Conservation (phyloP, 164 flowering plant genomes). For the Buxus sempervirens region DNA sequence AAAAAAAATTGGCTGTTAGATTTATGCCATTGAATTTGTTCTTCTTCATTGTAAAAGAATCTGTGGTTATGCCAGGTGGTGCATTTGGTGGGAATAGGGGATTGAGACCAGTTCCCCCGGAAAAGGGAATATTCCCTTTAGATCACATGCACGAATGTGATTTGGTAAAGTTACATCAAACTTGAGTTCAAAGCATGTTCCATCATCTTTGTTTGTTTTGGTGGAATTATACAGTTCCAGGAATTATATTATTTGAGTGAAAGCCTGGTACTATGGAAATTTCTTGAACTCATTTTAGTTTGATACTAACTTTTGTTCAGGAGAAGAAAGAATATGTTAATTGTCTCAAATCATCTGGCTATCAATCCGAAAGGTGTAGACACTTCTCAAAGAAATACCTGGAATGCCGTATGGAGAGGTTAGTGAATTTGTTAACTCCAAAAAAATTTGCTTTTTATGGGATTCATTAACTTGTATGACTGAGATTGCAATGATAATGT, state of each 20-base stretch:
- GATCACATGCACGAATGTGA: constrained; percentile 91
- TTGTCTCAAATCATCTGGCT: constrained; percentile 71
- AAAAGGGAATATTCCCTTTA: constrained; percentile 90
- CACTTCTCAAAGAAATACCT: constrained; percentile 73
- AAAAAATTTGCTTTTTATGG: too few species aligned
- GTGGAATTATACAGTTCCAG: neutral
- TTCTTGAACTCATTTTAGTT: neutral
- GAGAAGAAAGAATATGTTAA: constrained; percentile 80
- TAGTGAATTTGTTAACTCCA: constrained; percentile 11
- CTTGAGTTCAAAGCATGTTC: neutral
- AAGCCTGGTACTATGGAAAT: neutral
- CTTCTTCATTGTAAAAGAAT: neutral
- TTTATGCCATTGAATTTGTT: too few species aligned
- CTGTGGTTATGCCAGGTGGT: constrained; percentile 52
- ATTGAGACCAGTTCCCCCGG: constrained; percentile 83
- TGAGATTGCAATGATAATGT: too few species aligned
- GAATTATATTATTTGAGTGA: neutral
- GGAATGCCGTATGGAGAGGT: constrained; percentile 94
- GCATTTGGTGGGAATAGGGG: constrained; percentile 96
- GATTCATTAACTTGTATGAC: too few species aligned
- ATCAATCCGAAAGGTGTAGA: constrained; percentile 77
- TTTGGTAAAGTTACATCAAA: constrained; percentile 37
- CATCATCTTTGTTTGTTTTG: neutral
- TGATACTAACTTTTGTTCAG: constrained; percentile 29
- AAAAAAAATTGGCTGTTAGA: too few species aligned